These are phyloP conservation scores for Paramecium bursaria DNA, from an alignment of 73 alveolate species.

Conservation along the genomic window DNA sequence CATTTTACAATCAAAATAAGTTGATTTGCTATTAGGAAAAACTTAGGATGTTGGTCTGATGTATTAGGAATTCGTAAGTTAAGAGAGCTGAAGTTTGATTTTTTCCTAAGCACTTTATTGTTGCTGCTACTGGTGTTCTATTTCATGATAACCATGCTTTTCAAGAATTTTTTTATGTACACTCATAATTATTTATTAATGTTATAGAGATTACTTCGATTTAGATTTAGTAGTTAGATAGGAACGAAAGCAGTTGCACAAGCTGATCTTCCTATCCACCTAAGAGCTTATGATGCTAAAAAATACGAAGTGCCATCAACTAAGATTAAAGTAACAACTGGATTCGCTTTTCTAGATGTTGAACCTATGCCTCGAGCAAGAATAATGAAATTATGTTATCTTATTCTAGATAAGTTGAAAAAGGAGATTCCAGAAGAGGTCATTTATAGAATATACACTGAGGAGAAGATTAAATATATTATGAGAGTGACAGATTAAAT, in stretches of 20 bases:
- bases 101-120: neutral
- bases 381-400: conserved; percentile 66
- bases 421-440: conserved; percentile 66
- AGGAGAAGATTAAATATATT: conserved; percentile 65
- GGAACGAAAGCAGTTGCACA: neutral
- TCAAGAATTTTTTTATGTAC: conserved; percentile 50
- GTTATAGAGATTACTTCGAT: neutral
- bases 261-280: conserved; percentile 54
- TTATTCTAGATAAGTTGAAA: conserved; percentile 58
- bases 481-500: conserved; percentile 70
- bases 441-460: conserved; percentile 65
- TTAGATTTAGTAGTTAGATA: neutral
- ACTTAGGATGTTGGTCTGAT: conserved; percentile 16
- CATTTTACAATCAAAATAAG: conserved; percentile 42
- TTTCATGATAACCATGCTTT: neutral
- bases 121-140: neutral
- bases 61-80: neutral
- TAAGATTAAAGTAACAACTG: conserved; percentile 59
- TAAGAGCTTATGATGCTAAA: conserved; percentile 66
- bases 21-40: neutral
- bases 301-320: conserved; percentile 71
- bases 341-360: conserved; percentile 69
- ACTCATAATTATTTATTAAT: conserved; percentile 38
- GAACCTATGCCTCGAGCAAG: conserved; percentile 73
- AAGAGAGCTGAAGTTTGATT: neutral